Conservation (phyloP, 176 grass and related monocot genomes). For the Bromus sterilis region DNA sequence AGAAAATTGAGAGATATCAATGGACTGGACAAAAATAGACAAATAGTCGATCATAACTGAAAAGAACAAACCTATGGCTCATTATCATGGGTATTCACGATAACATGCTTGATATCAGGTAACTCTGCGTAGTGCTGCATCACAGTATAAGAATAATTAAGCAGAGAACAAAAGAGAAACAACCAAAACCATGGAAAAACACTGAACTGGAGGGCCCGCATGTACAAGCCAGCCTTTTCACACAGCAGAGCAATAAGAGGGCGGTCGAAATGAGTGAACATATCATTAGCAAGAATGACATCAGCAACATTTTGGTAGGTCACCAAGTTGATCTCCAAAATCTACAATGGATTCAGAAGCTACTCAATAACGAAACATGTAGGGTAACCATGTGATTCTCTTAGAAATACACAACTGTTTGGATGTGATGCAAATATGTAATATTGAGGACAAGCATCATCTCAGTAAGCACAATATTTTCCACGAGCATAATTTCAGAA, state of each 20-base stretch:
- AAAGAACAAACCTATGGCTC: slow-evolving; percentile 73
- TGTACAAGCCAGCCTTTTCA: slow-evolving; percentile 88
- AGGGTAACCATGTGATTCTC: background rate
- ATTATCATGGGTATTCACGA: slow-evolving; percentile 96
- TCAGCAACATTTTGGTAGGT: slow-evolving; percentile 97
- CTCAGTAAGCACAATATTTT: background rate
- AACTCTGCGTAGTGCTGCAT: slow-evolving; percentile 90
- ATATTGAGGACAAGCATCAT: background rate
- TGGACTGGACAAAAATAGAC: background rate
- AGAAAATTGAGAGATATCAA: slow-evolving; percentile 15
- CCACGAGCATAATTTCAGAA: background rate
- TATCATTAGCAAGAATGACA: slow-evolving; percentile 97
- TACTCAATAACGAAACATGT: background rate
- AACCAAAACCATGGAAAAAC: slow-evolving; percentile 5
- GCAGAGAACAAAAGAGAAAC: background rate
- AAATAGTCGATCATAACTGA: background rate
- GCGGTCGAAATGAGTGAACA: slow-evolving; percentile 98
- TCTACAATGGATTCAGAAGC: slow-evolving; percentile 34
- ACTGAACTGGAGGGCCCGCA: slow-evolving; percentile 80
- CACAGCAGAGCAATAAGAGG: slow-evolving; percentile 94
- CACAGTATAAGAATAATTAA: slow-evolving; percentile 13
- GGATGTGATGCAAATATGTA: background rate
- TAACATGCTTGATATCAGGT: slow-evolving; percentile 91
- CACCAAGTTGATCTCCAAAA: slow-evolving; percentile 96
- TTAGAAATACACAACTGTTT: background rate